phyloP scores from a whole-genome alignment of 257 asterid species.

The Salvia miltiorrhiza region DNA sequence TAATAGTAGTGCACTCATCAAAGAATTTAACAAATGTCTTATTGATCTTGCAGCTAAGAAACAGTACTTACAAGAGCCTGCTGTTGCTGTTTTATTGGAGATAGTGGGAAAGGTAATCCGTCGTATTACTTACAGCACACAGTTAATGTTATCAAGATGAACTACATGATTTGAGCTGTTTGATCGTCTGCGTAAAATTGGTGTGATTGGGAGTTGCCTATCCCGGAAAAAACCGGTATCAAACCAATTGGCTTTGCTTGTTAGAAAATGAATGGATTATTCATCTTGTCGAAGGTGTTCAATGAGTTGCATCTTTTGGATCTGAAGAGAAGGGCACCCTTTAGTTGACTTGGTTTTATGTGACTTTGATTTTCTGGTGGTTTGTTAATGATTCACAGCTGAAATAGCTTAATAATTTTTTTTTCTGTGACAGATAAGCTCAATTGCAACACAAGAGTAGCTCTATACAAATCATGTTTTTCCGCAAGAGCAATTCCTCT shows the following conservation, averaged over 20 bases:
- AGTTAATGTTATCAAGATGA: background rate
- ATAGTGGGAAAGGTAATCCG: too few relatives aligned
- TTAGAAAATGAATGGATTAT: background rate
- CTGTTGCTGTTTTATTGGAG: too few relatives aligned
- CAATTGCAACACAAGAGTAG: conserved; percentile 11
- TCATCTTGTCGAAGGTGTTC: background rate
- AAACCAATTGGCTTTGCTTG: background rate
- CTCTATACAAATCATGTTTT: conserved; percentile 48
- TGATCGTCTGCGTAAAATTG: background rate
- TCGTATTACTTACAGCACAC: too few relatives aligned
- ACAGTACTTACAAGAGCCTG: too few relatives aligned
- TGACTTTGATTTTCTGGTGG: background rate
- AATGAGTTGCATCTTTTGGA: background rate
- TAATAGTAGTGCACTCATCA: too few relatives aligned
- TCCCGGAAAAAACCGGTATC: background rate
- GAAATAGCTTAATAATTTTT: background rate
- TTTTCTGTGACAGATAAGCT: conserved; percentile 13
- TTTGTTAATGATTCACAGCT: background rate
- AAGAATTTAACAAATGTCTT: too few relatives aligned
- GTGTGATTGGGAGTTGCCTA: background rate
- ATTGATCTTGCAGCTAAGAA: too few relatives aligned
- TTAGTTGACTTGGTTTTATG: background rate
- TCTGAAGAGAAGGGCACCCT: background rate
- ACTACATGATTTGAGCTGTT: conserved; percentile 1
- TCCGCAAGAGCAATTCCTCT: conserved; percentile 51